phyloP scores from a whole-genome alignment of 78 protist species.

The Dictyostelium firmibasis region DNA sequence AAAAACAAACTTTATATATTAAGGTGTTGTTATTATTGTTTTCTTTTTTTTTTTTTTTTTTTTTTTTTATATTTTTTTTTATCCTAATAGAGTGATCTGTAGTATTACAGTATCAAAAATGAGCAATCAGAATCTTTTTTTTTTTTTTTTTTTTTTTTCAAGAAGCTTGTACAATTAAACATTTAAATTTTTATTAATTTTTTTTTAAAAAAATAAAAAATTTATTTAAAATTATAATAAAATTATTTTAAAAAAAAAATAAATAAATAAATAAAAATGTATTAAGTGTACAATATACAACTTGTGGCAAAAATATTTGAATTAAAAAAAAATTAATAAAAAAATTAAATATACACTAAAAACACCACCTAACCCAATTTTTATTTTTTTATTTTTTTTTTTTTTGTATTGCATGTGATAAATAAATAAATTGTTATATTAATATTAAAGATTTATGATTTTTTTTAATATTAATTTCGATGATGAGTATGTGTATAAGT shows the following conservation, averaged over 20 bases:
- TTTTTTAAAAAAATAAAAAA: no score
- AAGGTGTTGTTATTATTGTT: background rate
- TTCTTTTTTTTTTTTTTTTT: background rate
- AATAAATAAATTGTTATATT: no score
- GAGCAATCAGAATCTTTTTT: background rate
- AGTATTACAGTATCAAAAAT: background rate
- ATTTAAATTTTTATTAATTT: no score
- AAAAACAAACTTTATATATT: background rate
- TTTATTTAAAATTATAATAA: no score
- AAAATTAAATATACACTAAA: background rate
- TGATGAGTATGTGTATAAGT: background rate
- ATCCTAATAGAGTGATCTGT: background rate
- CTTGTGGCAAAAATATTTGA: background rate
- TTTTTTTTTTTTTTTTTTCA: no score
- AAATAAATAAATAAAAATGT: background rate
- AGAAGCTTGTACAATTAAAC: background rate
- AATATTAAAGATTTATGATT: background rate
- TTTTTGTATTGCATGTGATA: background rate
- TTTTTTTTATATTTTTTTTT: no score
- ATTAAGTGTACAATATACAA: background rate
- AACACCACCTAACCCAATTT: background rate
- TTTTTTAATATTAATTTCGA: background rate
- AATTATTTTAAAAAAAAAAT: background rate
- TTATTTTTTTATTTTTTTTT: no score
- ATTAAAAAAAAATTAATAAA: no score